Percentiles rank a stretch among this genome's conserved stretches.
These are phyloP conservation scores for Colletotrichum liriopes DNA, from an alignment of 2,329 filamentous ascomycete species.

Conservation along the genomic window DNA sequence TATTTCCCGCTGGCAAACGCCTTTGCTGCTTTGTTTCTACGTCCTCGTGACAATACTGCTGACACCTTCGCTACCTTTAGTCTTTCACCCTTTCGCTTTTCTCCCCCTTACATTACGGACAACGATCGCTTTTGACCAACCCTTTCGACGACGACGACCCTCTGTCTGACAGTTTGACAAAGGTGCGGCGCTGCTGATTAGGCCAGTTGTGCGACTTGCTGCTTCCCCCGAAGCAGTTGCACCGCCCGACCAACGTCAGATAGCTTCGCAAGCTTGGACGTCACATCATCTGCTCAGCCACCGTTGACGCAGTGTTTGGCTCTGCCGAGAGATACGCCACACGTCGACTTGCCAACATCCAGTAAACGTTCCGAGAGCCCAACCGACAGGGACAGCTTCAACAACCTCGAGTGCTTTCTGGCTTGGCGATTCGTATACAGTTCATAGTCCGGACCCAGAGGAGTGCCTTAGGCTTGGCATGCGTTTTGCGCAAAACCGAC, in stretches of 20 bases:
- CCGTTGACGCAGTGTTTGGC: not conserved
- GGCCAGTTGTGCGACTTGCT: conserved; percentile 1
- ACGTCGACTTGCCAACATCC: not conserved
- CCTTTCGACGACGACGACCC: not conserved
- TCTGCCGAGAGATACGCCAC: conserved; percentile 2
- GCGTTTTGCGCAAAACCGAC: conserved; percentile 12
- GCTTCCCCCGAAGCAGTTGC: not conserved
- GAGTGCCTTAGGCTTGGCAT: conserved; percentile 17
- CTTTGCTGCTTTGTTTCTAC: conserved; percentile 9
- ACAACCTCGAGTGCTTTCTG: not conserved
- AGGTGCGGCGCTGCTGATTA: not conserved
- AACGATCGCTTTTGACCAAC: conserved; percentile 15
- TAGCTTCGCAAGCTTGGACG: conserved; percentile 9
- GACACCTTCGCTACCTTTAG: conserved; percentile 21
- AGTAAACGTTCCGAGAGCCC: not conserved
- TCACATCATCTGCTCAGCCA: conserved; percentile 9
- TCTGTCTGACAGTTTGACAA: not conserved
- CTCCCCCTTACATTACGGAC: conserved; percentile 1
- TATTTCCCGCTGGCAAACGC: conserved; percentile 15
- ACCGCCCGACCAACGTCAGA: not conserved
- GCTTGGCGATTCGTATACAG: not conserved
- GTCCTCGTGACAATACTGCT: conserved; percentile 28
- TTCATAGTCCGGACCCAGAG: not conserved
- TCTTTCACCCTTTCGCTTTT: conserved; percentile 21
- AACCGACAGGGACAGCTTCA: not conserved